These are phyloP conservation scores for Geosmithia putterillii DNA, from an alignment of 2,329 filamentous ascomycete genomes.

Conservation along the genomic window DNA sequence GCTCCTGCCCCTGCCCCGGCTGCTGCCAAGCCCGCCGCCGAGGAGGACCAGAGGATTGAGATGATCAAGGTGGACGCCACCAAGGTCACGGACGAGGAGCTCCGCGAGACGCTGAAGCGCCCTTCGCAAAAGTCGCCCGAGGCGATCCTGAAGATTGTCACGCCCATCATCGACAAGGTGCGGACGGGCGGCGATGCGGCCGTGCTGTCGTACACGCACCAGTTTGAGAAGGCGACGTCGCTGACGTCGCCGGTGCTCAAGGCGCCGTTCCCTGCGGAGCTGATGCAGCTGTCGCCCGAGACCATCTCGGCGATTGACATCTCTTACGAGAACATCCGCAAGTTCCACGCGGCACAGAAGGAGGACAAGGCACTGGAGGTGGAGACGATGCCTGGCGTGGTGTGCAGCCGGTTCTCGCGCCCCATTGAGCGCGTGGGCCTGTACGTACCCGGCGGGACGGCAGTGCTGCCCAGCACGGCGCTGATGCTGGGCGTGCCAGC, in stretches of 20 bases:
- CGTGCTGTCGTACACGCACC: slow-evolving; percentile 87
- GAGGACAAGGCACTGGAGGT: slow-evolving; percentile 72
- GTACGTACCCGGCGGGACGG: slow-evolving; percentile 92
- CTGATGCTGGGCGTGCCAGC: slow-evolving; percentile 97
- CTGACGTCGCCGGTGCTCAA: slow-evolving; percentile 79
- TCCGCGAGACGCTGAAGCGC: slow-evolving; percentile 67
- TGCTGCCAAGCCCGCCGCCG: slow-evolving; percentile 20
- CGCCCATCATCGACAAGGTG: slow-evolving; percentile 84
- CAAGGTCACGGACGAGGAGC: slow-evolving; percentile 48
- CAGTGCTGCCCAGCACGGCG: slow-evolving; percentile 91
- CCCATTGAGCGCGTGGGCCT: slow-evolving; percentile 93
- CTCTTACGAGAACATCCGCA: slow-evolving; percentile 87
- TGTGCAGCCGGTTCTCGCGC: slow-evolving; percentile 84
- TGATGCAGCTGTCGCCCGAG: slow-evolving; percentile 78
- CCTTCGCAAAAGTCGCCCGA: slow-evolving; percentile 95
- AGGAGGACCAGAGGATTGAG: slow-evolving; percentile 48
- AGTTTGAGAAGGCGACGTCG: slow-evolving; percentile 92
- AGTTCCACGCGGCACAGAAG: slow-evolving; percentile 86
- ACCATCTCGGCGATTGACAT: slow-evolving; percentile 87
- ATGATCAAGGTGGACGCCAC: slow-evolving; percentile 72
- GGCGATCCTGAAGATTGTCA: slow-evolving; percentile 79
- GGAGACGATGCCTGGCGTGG: slow-evolving; percentile 95
- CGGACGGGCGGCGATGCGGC: slow-evolving; percentile 75
- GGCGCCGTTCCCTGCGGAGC: slow-evolving; percentile 71
- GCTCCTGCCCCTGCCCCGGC: slow-evolving; percentile 7